Conservation (phyloP, 2,329 filamentous ascomycete species). For the Fusarium sp. region DNA sequence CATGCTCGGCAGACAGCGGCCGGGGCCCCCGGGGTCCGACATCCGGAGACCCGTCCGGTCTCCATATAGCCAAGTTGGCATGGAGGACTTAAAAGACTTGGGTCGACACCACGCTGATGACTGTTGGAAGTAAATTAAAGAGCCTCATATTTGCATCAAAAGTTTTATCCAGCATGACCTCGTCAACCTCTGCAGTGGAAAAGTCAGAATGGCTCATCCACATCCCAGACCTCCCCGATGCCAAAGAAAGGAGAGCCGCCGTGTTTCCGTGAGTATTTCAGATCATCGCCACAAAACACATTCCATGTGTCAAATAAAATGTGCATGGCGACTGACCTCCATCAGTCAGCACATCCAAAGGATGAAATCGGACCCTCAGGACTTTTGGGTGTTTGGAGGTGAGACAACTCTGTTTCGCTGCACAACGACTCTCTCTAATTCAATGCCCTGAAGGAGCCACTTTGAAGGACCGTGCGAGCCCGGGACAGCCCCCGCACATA, state of each 20-base stretch:
- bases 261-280: background rate
- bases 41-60: background rate
- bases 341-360: conserved; percentile 5
- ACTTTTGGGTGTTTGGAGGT: conserved; percentile 20
- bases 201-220: conserved; percentile 11
- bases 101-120: background rate
- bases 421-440: background rate
- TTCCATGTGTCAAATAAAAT: background rate
- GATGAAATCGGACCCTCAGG: conserved; percentile 8
- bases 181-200: conserved; percentile 1
- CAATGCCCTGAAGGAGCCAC: conserved; percentile 7
- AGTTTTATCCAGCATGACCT: background rate
- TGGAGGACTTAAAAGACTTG: background rate
- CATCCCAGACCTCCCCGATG: conserved; percentile 1
- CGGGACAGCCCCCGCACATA: conserved; percentile 7
- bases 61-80: too few species aligned
- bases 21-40: background rate
- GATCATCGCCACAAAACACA: background rate
- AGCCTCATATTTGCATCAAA: background rate
- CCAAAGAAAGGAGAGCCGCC: background rate
- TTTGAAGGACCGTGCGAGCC: conserved; percentile 1
- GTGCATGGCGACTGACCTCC: background rate
- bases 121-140: background rate
- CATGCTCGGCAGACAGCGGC: background rate
- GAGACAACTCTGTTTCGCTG: background rate